Evolutionary conservation across 257 asterid species (phyloP), one percentile per base, ranked within the genome.

Genomic region (Capsicum baccatum): DNA sequence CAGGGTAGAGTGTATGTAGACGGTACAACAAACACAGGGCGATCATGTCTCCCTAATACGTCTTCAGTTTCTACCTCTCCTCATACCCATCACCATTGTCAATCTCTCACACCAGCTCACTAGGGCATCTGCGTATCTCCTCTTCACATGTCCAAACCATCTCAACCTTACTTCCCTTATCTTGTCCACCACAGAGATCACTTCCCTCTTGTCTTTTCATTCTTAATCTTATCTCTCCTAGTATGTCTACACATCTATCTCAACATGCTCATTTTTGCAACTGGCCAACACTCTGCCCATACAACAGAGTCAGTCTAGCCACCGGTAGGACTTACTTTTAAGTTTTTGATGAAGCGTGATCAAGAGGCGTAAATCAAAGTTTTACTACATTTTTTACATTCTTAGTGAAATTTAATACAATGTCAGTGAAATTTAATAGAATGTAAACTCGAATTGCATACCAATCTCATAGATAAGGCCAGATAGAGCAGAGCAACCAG

Each of bases 381-480:
- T 39, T 3, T 1, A 39, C 2, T 2, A 39, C 44, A 39, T 39
- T 2, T 39, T 39, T 4, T 3, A 39, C 44, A 39, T 4, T 3
- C 3, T 39, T 39, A 4, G 44, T 39, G 44, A 4, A 39, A 39
- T 39, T 39, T 39, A 39, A 39, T 2, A 39, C 44, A 39, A 39
- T 4, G 42, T 39, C 42, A 39, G 42, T 26, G 26, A 26, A 26
- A 26, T 26, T 39, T 39, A 2, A 39, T 39, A 44, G 48, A 44
- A 50, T 14, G 2, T 50, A 58, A 58, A 58, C 63, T 57, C 63
- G 63, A 5, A 57, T 62, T 14, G 21, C 12, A 21, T 74, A 74
- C 80, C 90, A 50, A 88, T 84, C 79, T 86, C 89, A 70, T 76
- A 84, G 39, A 82, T 14, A 7, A 88, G 85, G 6, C 86, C 90